These are phyloP conservation scores for Tolypocladium nubicola DNA, from an alignment of 2,329 filamentous ascomycete genomes.

Conservation along the genomic window DNA sequence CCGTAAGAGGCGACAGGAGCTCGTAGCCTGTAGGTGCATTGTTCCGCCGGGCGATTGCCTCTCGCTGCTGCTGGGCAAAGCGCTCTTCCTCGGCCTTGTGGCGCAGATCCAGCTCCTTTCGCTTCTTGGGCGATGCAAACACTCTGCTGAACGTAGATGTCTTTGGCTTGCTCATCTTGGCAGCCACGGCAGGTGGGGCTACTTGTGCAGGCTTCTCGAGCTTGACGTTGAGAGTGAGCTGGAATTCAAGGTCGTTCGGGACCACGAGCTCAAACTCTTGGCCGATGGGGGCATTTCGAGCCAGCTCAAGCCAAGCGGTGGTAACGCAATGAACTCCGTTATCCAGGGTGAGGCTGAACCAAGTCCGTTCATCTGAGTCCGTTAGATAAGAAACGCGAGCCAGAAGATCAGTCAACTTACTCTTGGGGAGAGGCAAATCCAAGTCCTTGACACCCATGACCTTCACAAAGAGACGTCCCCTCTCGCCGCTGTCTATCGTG, in stretches of 20 bases:
- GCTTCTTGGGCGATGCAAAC: constrained; percentile 91
- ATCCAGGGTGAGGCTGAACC: constrained; percentile 95
- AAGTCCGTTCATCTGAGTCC: constrained; percentile 66
- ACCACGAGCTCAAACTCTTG: constrained; percentile 98
- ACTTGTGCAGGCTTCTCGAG: constrained; percentile 67
- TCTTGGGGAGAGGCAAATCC: constrained; percentile 80
- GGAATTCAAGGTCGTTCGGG: constrained; percentile 95
- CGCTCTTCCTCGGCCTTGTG: constrained; percentile 77
- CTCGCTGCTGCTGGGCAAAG: constrained; percentile 50
- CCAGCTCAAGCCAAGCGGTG: constrained; percentile 88
- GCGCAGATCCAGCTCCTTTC: constrained; percentile 82
- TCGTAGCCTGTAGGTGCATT: constrained; percentile 71
- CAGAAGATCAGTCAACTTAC: constrained; percentile 40
- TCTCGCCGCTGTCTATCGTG: constrained; percentile 70
- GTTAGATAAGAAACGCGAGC: constrained; percentile 12
- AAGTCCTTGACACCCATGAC: constrained; percentile 97
- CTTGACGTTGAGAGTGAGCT: constrained; percentile 93
- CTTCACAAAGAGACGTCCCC: constrained; percentile 91
- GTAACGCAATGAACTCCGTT: constrained; percentile 97
- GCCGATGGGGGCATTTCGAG: constrained; percentile 84
- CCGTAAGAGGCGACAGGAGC: constrained; percentile 74
- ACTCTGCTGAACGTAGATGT: constrained; percentile 84
- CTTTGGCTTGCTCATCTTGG: constrained; percentile 58
- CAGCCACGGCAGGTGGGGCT: constrained; percentile 43
- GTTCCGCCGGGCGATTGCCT: constrained; percentile 51